Percentiles rank a stretch among this genome's conserved stretches.
Conservation (phyloP, 2,329 filamentous ascomycete genomes). For the Rugonectria rugulosa region DNA sequence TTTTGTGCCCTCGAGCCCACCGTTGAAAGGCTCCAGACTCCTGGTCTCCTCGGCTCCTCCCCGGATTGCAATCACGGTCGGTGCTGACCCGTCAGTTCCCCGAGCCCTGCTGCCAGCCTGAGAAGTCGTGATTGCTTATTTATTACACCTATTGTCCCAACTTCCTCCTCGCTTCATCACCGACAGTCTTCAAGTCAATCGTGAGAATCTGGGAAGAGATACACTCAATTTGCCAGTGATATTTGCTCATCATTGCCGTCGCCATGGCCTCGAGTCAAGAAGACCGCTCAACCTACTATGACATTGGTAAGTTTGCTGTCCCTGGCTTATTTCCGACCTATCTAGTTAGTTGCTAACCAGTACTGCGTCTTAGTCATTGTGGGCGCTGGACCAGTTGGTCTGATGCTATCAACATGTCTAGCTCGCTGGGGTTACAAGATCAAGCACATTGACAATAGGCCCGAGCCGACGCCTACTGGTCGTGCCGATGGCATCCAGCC, state of each 20-base stretch:
- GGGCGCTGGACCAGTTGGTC: conserved; percentile 86
- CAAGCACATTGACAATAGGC: conserved; percentile 91
- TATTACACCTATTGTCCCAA: conserved; percentile 15
- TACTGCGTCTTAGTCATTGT: conserved; percentile 72
- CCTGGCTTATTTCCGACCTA: not conserved
- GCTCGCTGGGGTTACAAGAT: conserved; percentile 94
- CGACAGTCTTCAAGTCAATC: not conserved
- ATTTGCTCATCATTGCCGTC: conserved; percentile 2
- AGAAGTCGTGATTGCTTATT: conserved; percentile 1
- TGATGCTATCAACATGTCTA: conserved; percentile 87
- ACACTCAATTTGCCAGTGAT: conserved; percentile 6
- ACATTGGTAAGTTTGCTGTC: conserved; percentile 49
- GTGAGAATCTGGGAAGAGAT: conserved; percentile 1
- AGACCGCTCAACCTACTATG: conserved; percentile 47
- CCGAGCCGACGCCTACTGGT: conserved; percentile 84
- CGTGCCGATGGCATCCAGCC: conserved; percentile 93
- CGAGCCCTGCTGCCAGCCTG: not conserved
- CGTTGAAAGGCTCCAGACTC: not conserved
- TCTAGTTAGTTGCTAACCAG: not conserved
- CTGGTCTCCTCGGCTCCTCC: conserved; percentile 13
- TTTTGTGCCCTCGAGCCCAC: conserved; percentile 4
- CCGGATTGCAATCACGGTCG: not conserved
- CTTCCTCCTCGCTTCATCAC: not conserved
- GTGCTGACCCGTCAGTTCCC: conserved; percentile 8
- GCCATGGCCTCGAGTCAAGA: conserved; percentile 27